Evolutionary conservation across 345 rosid genomes (phyloP).

Genomic region (Acer yangbiense): DNA sequence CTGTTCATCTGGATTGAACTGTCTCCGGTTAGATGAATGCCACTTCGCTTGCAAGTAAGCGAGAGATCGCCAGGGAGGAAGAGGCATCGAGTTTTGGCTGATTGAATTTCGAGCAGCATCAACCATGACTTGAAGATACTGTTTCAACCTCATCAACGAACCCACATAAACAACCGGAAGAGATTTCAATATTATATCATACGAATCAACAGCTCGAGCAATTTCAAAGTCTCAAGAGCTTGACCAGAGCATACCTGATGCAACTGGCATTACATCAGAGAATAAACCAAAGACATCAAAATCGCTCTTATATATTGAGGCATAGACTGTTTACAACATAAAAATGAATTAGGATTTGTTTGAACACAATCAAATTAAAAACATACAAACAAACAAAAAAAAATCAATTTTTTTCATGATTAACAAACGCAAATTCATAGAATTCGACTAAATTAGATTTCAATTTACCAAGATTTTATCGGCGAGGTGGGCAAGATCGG

Average conservation of each 20-base stretch:
- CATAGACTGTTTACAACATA: slow-evolving; percentile 42
- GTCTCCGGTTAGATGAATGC: slow-evolving; percentile 67
- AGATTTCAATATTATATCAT: slow-evolving; percentile 65
- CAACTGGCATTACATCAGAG: slow-evolving; percentile 87
- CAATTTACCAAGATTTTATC: slow-evolving; percentile 66
- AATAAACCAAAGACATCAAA: too few species aligned
- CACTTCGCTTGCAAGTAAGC: slow-evolving; percentile 86
- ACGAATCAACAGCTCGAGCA: slow-evolving; percentile 89
- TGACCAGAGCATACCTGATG: slow-evolving; percentile 70
- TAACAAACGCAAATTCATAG: too few species aligned
- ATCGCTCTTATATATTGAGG: too few species aligned
- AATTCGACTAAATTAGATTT: neutral
- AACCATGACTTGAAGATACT: slow-evolving; percentile 84
- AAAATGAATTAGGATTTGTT: slow-evolving; percentile 4
- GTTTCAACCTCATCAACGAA: slow-evolving; percentile 55
- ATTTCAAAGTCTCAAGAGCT: slow-evolving; percentile 73
- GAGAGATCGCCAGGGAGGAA: slow-evolving; percentile 96
- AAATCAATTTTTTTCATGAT: too few species aligned
- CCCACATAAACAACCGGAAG: slow-evolving; percentile 86
- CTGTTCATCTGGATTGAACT: slow-evolving; percentile 41
- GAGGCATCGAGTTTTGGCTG: slow-evolving; percentile 88
- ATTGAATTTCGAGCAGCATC: slow-evolving; percentile 80
- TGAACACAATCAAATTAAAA: neutral
- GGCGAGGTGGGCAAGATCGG: slow-evolving; percentile 72
- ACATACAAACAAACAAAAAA: too few species aligned